Evolutionary conservation across 2,329 filamentous ascomycete genomes (phyloP), one percentile per base, ranked within the genome.

Genomic region (Pseudogymnoascus sp.): DNA sequence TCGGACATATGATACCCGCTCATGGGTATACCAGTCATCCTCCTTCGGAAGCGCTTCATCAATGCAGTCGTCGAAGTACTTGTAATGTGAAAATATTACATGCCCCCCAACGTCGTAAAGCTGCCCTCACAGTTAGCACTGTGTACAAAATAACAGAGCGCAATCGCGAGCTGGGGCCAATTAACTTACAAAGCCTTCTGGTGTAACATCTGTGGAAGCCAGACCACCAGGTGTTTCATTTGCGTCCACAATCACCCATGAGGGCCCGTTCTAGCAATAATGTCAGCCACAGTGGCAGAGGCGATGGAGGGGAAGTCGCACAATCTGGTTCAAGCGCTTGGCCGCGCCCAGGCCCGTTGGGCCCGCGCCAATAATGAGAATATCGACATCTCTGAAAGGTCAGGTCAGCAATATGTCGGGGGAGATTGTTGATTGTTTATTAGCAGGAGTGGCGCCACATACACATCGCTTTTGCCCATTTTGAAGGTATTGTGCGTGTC

Each of bases 21-120:
- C 89, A 81, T 99, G 94, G 67, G 86, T 90, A 79, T 89, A 97
- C 94, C 94, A 99, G 80, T 99, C 94, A 63, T 90, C 88, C 63
- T 91, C 85, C 73, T 91, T 91, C 71, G 94, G 94, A 41, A 99
- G 87, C 60, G 94, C 94, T 82, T 99, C 94, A 75, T 97, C 85
- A 74, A 99, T 88, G 81, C 90, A 95, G 81, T 99, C 94, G 79
- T 99, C 94, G 76, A 99, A 99, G 86, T 99, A 99, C 81, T 97
- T 97, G 88, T 99, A 99, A 85, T 97, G 92, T 70, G 92, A 97
- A 84, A 97, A 97, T 79, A 97, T 97, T 78, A 97, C 92, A 78
- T 97, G 92, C 70, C 92, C 92, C 74, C 92, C 92, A 70, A 99
- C 94, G 78, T 99, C 94, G 84, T 97, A 99, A 71, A 99, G 85